Conservation (phyloP, 306 rosid genomes). For the Casuarina glauca region DNA sequence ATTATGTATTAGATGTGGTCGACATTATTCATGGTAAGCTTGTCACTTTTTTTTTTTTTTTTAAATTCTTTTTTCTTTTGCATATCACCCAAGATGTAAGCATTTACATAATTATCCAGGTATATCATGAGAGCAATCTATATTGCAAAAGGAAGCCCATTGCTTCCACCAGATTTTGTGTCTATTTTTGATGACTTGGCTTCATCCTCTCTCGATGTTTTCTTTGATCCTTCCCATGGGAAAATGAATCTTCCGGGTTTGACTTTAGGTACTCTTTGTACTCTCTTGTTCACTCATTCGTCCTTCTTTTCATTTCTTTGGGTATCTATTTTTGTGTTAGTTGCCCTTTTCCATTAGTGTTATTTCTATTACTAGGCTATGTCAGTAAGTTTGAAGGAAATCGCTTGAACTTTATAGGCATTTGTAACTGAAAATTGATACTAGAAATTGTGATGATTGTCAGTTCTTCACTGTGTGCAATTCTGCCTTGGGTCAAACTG, state of each 20-base stretch:
- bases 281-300: conserved; percentile 17
- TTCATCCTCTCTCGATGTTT: conserved; percentile 94
- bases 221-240: conserved; percentile 94
- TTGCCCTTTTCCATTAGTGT: not conserved
- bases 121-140: conserved; percentile 94
- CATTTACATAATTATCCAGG: conserved; percentile 52
- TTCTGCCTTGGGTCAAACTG: not conserved
- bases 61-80: conserved; percentile 16
- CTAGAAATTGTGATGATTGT: conserved; percentile 5
- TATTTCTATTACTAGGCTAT: not conserved
- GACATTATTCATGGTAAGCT: conserved; percentile 93
- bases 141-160: conserved; percentile 93
- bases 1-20: conserved; percentile 74
- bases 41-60: conserved; percentile 15
- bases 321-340: conserved; percentile 12
- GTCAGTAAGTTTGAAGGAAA: not conserved
- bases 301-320: conserved; percentile 13
- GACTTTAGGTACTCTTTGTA: conserved; percentile 63
- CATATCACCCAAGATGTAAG: conserved; percentile 26
- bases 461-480: conserved; percentile 4
- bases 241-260: conserved; percentile 74
- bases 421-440: not conserved
- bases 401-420: not conserved
- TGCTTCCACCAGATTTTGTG: conserved; percentile 97
- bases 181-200: conserved; percentile 93